Percentiles rank a stretch among this genome's conserved stretches.
These are phyloP conservation scores for Bolboschoenoplectus hybrid DNA, from an alignment of 202 grass and related monocot species.

Conservation along the genomic window DNA sequence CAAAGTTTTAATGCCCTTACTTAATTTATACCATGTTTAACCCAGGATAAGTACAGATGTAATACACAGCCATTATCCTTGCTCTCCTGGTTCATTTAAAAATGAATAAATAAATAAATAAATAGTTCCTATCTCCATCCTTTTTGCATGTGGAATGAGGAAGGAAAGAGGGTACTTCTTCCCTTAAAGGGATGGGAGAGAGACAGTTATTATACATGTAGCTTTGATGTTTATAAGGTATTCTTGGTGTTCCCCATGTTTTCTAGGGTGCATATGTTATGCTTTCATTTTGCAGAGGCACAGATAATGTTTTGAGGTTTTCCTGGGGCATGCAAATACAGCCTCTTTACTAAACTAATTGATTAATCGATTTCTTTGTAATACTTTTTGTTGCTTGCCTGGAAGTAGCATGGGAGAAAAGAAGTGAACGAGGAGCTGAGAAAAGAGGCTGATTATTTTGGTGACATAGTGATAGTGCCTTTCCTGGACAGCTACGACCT, in stretches of 20 bases:
- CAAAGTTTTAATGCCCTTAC: not conserved
- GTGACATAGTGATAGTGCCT: constrained; percentile 90
- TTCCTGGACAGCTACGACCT: constrained; percentile 83
- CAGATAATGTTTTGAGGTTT: not conserved
- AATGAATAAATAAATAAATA: not conserved
- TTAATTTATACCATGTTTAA: not conserved
- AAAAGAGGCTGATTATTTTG: constrained; percentile 84
- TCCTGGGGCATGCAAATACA: constrained; percentile 9
- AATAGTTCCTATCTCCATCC: not conserved
- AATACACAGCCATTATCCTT: not conserved
- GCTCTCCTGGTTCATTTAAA: not conserved
- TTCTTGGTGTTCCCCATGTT: constrained; percentile 5
- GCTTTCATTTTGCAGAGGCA: not conserved
- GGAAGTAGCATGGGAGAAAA: constrained; percentile 69
- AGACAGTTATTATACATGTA: constrained; percentile 4
- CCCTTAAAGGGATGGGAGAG: not conserved
- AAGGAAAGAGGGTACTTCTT: not conserved
- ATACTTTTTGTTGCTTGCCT: constrained; percentile 32
- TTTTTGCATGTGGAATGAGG: not conserved
- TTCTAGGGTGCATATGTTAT: constrained; percentile 10
- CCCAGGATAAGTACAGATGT: not conserved
- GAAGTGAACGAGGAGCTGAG: constrained; percentile 77
- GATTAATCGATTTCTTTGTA: not conserved
- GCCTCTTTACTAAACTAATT: not conserved
- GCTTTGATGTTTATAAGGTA: not conserved